Conservation (phyloP, 108 stramenopile species). For the Discostella stelligeroides region DNA sequence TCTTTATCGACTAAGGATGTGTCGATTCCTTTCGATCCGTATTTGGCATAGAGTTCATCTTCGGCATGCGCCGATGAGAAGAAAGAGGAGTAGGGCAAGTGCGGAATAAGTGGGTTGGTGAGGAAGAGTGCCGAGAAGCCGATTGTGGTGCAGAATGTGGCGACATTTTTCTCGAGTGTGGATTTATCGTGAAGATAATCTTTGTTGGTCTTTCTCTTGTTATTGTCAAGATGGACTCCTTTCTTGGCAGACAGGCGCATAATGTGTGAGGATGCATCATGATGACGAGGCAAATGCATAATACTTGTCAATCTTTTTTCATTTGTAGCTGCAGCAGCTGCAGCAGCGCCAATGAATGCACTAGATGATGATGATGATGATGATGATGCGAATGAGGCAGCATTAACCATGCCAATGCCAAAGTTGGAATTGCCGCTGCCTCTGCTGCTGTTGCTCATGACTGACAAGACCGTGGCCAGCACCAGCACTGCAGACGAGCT, state of each 20-base stretch:
- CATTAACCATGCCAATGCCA: not conserved
- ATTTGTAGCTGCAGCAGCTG: not conserved
- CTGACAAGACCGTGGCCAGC: conserved; percentile 4
- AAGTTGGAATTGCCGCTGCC: too few species aligned
- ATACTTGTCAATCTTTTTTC: not conserved
- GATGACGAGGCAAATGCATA: not conserved
- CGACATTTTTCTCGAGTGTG: conserved; percentile 36
- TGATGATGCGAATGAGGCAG: not conserved
- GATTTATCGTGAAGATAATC: conserved; percentile 23
- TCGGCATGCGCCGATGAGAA: conserved; percentile 70
- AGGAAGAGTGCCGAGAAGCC: conserved; percentile 50
- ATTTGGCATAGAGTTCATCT: conserved; percentile 86
- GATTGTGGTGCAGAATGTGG: conserved; percentile 42
- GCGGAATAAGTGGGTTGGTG: conserved; percentile 46
- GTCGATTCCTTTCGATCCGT: conserved; percentile 85
- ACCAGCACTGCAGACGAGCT: conserved; percentile 13
- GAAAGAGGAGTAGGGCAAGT: conserved; percentile 32
- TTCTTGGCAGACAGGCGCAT: conserved; percentile 14
- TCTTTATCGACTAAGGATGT: conserved; percentile 85
- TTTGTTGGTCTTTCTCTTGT: not conserved
- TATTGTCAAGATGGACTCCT: conserved; percentile 1
- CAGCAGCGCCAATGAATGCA: too few species aligned
- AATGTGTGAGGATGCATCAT: not conserved
- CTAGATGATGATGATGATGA: too few species aligned
- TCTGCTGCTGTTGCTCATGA: conserved; percentile 6